These are phyloP conservation scores for Zostera marina DNA, from an alignment of 116 monocot genomes.

Conservation along the genomic window DNA sequence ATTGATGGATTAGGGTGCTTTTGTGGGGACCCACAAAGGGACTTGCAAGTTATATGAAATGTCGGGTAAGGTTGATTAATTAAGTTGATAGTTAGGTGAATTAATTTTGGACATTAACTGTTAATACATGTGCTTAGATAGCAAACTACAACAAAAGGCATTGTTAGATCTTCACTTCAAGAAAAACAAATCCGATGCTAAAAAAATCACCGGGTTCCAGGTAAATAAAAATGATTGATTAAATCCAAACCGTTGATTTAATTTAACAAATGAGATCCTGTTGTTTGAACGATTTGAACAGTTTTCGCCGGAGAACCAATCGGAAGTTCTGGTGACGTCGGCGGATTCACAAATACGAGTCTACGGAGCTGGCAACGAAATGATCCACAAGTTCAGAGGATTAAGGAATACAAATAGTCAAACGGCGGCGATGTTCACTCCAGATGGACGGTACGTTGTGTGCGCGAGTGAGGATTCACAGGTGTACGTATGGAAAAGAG, in stretches of 20 bases:
- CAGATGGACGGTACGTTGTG: slow-evolving; percentile 57
- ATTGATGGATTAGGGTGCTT: slow-evolving; percentile 60
- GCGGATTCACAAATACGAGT: slow-evolving; percentile 86
- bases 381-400: slow-evolving; percentile 88
- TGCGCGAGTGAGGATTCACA: slow-evolving; percentile 93
- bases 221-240: slow-evolving; percentile 24
- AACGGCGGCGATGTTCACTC: slow-evolving; percentile 62
- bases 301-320: slow-evolving; percentile 68
- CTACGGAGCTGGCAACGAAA: slow-evolving; percentile 34
- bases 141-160: slow-evolving; percentile 52
- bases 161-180: slow-evolving; percentile 60
- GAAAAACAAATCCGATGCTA: slow-evolving; percentile 60
- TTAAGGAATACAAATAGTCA: slow-evolving; percentile 89
- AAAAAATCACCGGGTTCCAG: slow-evolving; percentile 96
- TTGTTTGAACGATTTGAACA: slow-evolving; percentile 22
- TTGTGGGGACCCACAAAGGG: slow-evolving; percentile 94
- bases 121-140: too few relatives aligned
- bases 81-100: too few relatives aligned
- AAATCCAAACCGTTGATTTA: too few relatives aligned
- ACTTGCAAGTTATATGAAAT: slow-evolving; percentile 59
- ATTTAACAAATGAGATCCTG: too few relatives aligned
- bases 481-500: slow-evolving; percentile 87
- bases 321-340: slow-evolving; percentile 73
- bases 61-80: slow-evolving; percentile 36
- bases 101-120: too few relatives aligned